phyloP scores from a whole-genome alignment of 345 rosid genomes.

The Gossypium mustelinum region DNA sequence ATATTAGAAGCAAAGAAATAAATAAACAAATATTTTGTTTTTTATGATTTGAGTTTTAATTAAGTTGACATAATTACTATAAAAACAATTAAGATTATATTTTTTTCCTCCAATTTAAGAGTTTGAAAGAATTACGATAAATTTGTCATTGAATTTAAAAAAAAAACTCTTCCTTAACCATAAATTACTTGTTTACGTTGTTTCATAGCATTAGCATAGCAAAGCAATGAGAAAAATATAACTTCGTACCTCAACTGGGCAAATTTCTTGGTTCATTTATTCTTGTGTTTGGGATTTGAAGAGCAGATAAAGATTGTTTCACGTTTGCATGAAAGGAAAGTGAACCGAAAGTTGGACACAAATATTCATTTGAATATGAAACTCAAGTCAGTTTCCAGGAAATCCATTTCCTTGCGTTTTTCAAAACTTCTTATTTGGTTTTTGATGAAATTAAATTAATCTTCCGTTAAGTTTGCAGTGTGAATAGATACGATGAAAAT shows the following conservation, averaged over 20 bases:
- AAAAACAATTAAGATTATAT: no score
- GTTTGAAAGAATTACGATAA: no score
- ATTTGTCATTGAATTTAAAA: no score
- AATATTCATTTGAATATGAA: not conserved
- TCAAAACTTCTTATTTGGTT: not conserved
- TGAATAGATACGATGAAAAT: not conserved
- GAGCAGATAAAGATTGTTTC: not conserved
- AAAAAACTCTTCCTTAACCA: no score
- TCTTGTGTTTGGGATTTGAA: not conserved
- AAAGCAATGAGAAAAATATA: not conserved
- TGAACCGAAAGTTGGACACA: not conserved
- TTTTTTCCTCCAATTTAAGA: no score
- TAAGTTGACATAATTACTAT: no score
- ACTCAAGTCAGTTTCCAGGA: not conserved
- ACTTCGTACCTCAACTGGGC: not conserved
- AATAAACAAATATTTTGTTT: no score
- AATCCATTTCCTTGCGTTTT: not conserved
- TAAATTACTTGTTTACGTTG: not conserved
- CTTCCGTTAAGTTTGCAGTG: not conserved
- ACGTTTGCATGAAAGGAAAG: slow-evolving; percentile 11
- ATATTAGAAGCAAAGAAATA: no score
- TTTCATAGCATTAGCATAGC: not conserved
- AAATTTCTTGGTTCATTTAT: not conserved
- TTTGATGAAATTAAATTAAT: not conserved
- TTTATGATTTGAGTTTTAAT: no score